Base-by-base conservation (phyloP, 345 rosid genomes). In the Luvunga scandens region DNA sequence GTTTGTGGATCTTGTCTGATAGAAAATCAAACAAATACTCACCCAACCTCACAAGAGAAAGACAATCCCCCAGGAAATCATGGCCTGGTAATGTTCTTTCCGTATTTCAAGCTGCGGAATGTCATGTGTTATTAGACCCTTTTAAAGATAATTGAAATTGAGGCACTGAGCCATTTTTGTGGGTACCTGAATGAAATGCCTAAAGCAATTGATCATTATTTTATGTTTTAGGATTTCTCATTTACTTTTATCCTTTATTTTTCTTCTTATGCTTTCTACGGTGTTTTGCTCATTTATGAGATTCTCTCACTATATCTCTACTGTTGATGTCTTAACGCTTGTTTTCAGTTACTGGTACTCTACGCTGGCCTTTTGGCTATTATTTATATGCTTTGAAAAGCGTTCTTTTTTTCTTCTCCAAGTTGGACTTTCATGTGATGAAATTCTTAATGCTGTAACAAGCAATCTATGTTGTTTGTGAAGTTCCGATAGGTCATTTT, bases 31-130 rank as follows among this genome's bases (percentile, higher is more conserved):
- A 64, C 78, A 36, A 71, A 50, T 33, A 60, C 63, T 48, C 72
- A 78, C 63, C 67, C 73, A 81, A 78, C 80, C 60, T 57, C 75
- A 31, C 77, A 78, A 60, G 86, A 79, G 67, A 81, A 82, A 76
- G 84, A 78, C 56, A 85, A 19, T 68, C 72, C 66, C 61, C 68
- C 66, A 2, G 81, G 59, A 31, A 79, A 83, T 81, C 75, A 79
- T 60, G 68, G 76, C 78, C 83, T 55, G 95, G 97, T 94, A 91
- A 88, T 70, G 53, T 69, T 66, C 68, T 67, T 28, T 0, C 57
- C 5, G 18, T 62, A 59, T 77, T 69, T 33, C 69, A 33, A 22
- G 14, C 79, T n/a, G n/a, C 5, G 36, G 61, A 31, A 22, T 39
- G 7, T 55, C n/a, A 5, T 19, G 33, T 69, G 36, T 31, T 50